Percentiles rank a stretch among this genome's conserved stretches.
phyloP scores from a whole-genome alignment of 2,329 filamentous ascomycete genomes.

The Colletotrichum sublineola region DNA sequence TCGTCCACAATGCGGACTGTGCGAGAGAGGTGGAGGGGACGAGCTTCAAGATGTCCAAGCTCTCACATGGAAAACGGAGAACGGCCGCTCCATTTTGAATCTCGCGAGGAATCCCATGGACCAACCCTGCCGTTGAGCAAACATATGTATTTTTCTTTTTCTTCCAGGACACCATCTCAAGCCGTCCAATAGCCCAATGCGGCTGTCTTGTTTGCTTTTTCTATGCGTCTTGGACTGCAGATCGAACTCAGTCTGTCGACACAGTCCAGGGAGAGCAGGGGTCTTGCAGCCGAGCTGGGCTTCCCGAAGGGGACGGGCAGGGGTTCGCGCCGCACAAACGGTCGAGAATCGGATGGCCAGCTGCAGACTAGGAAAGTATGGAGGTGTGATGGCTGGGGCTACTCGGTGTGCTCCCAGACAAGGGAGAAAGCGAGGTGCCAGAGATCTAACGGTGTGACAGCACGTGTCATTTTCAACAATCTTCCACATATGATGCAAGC shows the following conservation, averaged over 20 bases:
- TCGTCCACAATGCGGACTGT: background rate
- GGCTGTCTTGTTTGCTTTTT: slow-evolving; percentile 30
- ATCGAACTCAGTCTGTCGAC: slow-evolving; percentile 21
- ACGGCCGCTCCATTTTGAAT: slow-evolving; percentile 7
- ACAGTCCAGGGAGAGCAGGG: slow-evolving; percentile 17
- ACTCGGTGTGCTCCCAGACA: slow-evolving; percentile 1
- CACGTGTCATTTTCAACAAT: background rate
- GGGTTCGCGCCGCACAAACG: slow-evolving; percentile 3
- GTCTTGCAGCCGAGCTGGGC: background rate
- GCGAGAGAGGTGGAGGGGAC: slow-evolving; percentile 5
- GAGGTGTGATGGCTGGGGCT: slow-evolving; percentile 7
- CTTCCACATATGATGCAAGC: background rate
- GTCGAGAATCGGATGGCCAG: background rate
- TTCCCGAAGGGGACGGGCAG: slow-evolving; percentile 15
- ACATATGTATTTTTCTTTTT: slow-evolving; percentile 1
- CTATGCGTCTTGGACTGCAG: background rate
- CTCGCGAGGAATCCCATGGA: background rate
- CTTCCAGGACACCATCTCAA: background rate
- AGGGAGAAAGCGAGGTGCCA: background rate
- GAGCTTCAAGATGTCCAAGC: background rate
- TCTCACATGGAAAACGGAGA: background rate
- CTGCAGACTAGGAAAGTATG: background rate
- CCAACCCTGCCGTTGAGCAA: background rate
- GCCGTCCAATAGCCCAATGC: background rate
- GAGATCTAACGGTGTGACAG: background rate